These are phyloP conservation scores for Fusarium virguliforme DNA, from an alignment of 2,329 filamentous ascomycete genomes.

Conservation along the genomic window DNA sequence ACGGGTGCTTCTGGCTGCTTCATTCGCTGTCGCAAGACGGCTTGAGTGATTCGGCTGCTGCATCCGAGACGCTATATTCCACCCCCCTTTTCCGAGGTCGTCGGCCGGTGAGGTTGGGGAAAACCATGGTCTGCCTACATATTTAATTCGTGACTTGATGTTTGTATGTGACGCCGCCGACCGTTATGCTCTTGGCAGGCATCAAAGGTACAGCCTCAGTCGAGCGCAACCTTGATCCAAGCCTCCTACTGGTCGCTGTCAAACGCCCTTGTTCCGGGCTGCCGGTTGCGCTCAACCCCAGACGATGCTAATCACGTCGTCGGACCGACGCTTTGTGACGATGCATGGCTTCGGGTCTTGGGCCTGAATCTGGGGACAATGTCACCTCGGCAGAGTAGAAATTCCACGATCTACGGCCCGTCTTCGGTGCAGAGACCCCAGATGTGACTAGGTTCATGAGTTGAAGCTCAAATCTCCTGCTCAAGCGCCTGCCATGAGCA, in stretches of 20 bases:
- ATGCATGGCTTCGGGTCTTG: conserved; percentile 22
- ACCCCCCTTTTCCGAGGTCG: conserved; percentile 90
- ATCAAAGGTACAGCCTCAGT: conserved; percentile 4
- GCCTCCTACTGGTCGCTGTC: not conserved
- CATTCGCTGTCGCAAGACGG: conserved; percentile 74
- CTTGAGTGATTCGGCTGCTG: conserved; percentile 76
- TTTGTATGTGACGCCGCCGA: conserved; percentile 12
- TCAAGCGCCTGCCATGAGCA: conserved; percentile 5
- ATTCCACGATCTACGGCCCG: conserved; percentile 35
- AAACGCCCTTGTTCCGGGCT: not conserved
- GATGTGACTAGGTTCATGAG: conserved; percentile 35
- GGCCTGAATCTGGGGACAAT: conserved; percentile 24
- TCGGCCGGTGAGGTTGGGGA: conserved; percentile 91
- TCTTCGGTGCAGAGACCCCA: conserved; percentile 39
- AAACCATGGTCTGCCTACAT: conserved; percentile 88
- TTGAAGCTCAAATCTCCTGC: conserved; percentile 29
- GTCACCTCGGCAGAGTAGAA: conserved; percentile 18
- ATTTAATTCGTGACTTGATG: conserved; percentile 18
- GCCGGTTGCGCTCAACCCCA: not conserved
- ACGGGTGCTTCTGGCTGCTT: conserved; percentile 75
- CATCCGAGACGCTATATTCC: conserved; percentile 86
- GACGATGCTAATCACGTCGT: conserved; percentile 1
- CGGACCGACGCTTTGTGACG: conserved; percentile 9
- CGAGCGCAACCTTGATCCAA: not conserved
- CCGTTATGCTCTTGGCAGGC: not conserved